Evolutionary conservation across 164 flowering plant genomes (phyloP).

Genomic region (Cinnamomum micranthum): DNA sequence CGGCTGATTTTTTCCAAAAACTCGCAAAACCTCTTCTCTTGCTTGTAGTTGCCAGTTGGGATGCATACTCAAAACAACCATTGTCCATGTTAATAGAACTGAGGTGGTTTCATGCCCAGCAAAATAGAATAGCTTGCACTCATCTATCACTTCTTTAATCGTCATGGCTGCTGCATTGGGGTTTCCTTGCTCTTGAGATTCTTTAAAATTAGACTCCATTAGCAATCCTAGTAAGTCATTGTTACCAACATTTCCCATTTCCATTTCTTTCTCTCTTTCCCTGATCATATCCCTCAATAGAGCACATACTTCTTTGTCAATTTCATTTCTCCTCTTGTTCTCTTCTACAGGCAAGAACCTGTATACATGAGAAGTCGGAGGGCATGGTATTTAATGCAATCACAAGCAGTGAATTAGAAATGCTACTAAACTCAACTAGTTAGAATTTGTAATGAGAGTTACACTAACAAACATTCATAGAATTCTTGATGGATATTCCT

Average conservation of each 20-base stretch:
- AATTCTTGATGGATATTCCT: not conserved
- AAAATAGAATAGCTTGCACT: conserved; percentile 44
- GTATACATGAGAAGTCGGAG: not conserved
- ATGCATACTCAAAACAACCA: conserved; percentile 36
- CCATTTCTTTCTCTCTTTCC: conserved; percentile 11
- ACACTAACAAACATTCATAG: not conserved
- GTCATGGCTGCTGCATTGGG: not conserved
- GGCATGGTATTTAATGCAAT: not conserved
- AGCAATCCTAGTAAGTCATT: conserved; percentile 14
- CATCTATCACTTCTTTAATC: conserved; percentile 4
- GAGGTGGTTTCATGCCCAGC: conserved; percentile 54
- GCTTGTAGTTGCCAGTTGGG: conserved; percentile 46
- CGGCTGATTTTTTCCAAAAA: conserved; percentile 23
- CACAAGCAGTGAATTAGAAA: not conserved
- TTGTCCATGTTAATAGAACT: conserved; percentile 39
- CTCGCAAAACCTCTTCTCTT: conserved; percentile 39
- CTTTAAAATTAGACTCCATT: conserved; percentile 7
- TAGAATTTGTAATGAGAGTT: not conserved
- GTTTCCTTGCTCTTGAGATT: conserved; percentile 4
- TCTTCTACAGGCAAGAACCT: conserved; percentile 11
- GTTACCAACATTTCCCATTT: conserved; percentile 3
- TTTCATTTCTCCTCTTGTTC: conserved; percentile 6
- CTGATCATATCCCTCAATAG: conserved; percentile 5
- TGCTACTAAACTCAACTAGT: not conserved
- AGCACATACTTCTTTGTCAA: conserved; percentile 3